Percentiles rank a stretch among this genome's conserved stretches.
Conservation (phyloP, 1,284 basidiomycete genomes). For the Pseudozyma flocculosa region DNA sequence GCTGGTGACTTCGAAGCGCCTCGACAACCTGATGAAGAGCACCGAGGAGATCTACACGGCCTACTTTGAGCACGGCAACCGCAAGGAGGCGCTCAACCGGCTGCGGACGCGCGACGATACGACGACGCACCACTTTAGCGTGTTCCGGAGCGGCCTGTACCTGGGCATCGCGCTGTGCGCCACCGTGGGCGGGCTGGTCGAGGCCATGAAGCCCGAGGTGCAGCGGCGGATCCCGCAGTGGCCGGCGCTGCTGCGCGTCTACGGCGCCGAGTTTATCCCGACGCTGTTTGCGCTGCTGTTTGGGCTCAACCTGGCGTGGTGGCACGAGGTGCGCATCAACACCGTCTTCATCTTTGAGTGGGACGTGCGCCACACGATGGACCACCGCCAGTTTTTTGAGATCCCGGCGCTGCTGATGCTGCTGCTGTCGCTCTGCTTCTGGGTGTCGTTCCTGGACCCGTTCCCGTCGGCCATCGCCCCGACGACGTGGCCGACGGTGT, state of each 20-base stretch:
- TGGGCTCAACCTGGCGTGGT: slow-evolving; percentile 74
- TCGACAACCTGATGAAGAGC: slow-evolving; percentile 71
- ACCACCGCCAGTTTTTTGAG: slow-evolving; percentile 80
- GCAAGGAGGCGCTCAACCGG: slow-evolving; percentile 72
- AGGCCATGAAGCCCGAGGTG: slow-evolving; percentile 68
- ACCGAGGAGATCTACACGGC: slow-evolving; percentile 55
- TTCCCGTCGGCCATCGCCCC: slow-evolving; percentile 49
- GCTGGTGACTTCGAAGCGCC: slow-evolving; percentile 63
- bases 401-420: slow-evolving; percentile 75
- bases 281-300: slow-evolving; percentile 76
- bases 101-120: slow-evolving; percentile 65
- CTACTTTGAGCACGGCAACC: slow-evolving; percentile 71
- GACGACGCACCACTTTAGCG: slow-evolving; percentile 69
- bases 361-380: slow-evolving; percentile 72
- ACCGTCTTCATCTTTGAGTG: slow-evolving; percentile 80
- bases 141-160: slow-evolving; percentile 66
- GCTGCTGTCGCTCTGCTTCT: slow-evolving; percentile 78
- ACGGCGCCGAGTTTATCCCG: slow-evolving; percentile 74
- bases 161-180: slow-evolving; percentile 80
- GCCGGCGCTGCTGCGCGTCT: slow-evolving; percentile 76
- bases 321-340: slow-evolving; percentile 76
- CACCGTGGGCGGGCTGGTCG: slow-evolving; percentile 68
- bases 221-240: slow-evolving; percentile 69
- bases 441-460: slow-evolving; percentile 71
- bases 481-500: slow-evolving; percentile 75